These are phyloP conservation scores for Byssothecium circinans DNA, from an alignment of 2,329 filamentous ascomycete species.

Conservation along the genomic window DNA sequence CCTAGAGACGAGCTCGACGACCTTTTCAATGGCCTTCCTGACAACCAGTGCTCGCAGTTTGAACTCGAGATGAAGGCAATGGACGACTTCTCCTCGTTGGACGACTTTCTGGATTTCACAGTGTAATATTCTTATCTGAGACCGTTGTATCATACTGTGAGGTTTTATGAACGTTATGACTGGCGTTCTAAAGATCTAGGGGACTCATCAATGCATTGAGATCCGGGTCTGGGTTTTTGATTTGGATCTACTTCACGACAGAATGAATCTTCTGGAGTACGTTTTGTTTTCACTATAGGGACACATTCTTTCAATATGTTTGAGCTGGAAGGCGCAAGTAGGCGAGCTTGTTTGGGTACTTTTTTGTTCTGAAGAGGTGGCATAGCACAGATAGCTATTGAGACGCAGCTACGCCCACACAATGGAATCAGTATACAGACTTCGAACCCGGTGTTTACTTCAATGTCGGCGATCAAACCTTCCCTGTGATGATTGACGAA, in stretches of 20 bases:
- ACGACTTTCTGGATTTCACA: slow-evolving; percentile 42
- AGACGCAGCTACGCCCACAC: not conserved
- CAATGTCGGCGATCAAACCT: no score
- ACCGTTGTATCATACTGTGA: slow-evolving; percentile 33
- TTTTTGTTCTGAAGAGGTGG: not conserved
- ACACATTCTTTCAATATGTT: slow-evolving; percentile 5
- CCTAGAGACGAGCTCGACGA: slow-evolving; percentile 39
- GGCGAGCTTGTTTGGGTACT: not conserved
- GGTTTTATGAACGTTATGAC: slow-evolving; percentile 31
- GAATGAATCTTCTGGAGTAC: slow-evolving; percentile 20
- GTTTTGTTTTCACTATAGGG: slow-evolving; percentile 10
- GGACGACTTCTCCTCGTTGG: slow-evolving; percentile 36
- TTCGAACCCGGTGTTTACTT: not conserved
- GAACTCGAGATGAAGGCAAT: slow-evolving; percentile 45
- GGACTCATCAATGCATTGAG: not conserved
- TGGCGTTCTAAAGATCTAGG: slow-evolving; percentile 21
- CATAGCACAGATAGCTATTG: slow-evolving; percentile 8
- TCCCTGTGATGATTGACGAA: no score
- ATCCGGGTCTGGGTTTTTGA: slow-evolving; percentile 3
- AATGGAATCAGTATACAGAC: not conserved
- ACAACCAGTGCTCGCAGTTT: slow-evolving; percentile 39
- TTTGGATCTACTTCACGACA: slow-evolving; percentile 11
- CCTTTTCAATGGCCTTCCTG: slow-evolving; percentile 35
- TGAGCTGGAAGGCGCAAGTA: not conserved
- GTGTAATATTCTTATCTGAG: slow-evolving; percentile 8